Evolutionary conservation across 148 eudicot species (phyloP), one percentile per base, ranked within the genome.

Genomic region (Amaranthus cruentus): DNA sequence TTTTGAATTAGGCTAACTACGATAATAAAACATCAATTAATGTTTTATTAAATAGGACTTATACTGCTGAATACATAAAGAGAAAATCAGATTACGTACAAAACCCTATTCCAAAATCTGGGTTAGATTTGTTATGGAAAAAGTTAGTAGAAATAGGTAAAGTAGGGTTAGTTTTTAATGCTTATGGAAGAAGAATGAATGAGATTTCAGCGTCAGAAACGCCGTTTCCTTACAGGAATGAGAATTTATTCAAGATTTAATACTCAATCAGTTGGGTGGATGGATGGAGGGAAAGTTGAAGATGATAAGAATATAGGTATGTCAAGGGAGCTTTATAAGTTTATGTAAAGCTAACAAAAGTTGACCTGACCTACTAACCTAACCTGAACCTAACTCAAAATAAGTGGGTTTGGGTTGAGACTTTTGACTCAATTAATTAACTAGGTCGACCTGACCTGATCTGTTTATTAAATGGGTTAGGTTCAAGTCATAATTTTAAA

Each of bases 161-260:
- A 28, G 64, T 72, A 0, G 73, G 72, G 0, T 8, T 85, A 9
- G 77, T 75, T 4, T 85, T 78, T 75, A 83, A 81, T 66, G 69
- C 88, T 0, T 83, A 85, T 43, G 86, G 88, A 5, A 84, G 88
- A 3, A 62, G 21, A 51, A 83, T 85, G 86, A 74, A 62, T 0
- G 66, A 79, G 54, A 78, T 85, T 10, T 55, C 84, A 0, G 70
- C 52, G 2, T 3, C 56, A 3, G 78, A 59, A 10, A 81, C 81
- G 7, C 76, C 88, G 5, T 85, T 83, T 42, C 86, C 88, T 2
- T 86, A 85, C 38, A 68, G 88, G 21, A 76, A 77, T 3, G 85
- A 82, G 7, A 83, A 63, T 47, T 8, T 85, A 50, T 85, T 47
- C 78, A 85, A 80, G 79, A 79, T 85, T 2, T 83, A 82, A 75